Conservation (phyloP, 208 protist genomes). For the Leishmania martiniquensis region DNA sequence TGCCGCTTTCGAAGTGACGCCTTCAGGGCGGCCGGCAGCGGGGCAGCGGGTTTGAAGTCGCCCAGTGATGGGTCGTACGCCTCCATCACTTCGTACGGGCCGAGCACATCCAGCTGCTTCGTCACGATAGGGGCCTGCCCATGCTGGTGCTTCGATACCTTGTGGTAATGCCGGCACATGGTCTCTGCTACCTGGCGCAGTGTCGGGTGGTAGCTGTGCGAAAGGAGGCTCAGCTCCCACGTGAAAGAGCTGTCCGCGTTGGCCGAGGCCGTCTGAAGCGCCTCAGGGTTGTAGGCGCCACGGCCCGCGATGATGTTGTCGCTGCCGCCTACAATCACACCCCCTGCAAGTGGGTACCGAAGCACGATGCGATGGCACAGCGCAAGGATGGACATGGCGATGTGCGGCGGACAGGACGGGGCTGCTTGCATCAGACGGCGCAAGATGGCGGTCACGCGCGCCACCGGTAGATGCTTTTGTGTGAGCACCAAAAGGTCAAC, state of each 20-base stretch:
- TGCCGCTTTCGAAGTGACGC: constrained; percentile 33
- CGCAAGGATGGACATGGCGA: constrained; percentile 76
- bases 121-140: constrained; percentile 88
- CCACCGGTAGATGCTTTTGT: constrained; percentile 88
- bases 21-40: constrained; percentile 54
- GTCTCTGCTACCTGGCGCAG: constrained; percentile 78
- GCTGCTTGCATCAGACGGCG: constrained; percentile 74
- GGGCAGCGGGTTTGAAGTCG: constrained; percentile 72
- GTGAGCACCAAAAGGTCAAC: constrained; percentile 91
- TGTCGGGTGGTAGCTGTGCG: constrained; percentile 88
- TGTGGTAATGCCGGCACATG: constrained; percentile 85
- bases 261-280: constrained; percentile 75
- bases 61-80: constrained; percentile 87
- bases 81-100: constrained; percentile 91
- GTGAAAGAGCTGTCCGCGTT: constrained; percentile 92
- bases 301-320: constrained; percentile 89
- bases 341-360: constrained; percentile 79
- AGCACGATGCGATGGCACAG: constrained; percentile 83
- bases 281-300: constrained; percentile 85
- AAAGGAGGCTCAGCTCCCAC: constrained; percentile 81
- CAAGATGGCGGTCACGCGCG: constrained; percentile 87
- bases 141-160: constrained; percentile 78
- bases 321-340: constrained; percentile 87
- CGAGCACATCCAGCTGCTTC: constrained; percentile 86
- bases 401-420: constrained; percentile 82